These are phyloP conservation scores for Arthroderma sp. DNA, from an alignment of 2,329 filamentous ascomycete species.

Conservation along the genomic window DNA sequence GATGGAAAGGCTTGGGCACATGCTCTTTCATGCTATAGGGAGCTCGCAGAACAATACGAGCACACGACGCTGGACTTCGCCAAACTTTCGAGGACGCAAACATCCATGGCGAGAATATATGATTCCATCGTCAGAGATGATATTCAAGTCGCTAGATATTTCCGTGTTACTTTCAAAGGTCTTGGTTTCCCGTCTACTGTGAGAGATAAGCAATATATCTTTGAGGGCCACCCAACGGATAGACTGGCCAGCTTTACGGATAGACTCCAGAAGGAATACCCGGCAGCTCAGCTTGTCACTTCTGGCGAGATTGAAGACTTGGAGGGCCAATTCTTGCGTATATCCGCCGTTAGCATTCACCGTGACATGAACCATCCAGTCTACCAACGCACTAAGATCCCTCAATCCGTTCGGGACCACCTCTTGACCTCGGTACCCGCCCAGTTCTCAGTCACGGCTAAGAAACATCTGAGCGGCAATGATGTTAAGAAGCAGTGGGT, in stretches of 20 bases:
- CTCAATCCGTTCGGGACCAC: constrained; percentile 74
- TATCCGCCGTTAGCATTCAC: constrained; percentile 69
- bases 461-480: constrained; percentile 55
- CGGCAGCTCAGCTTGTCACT: constrained; percentile 67
- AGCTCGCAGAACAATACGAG: constrained; percentile 86
- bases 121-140: constrained; percentile 77
- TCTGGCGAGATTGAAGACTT: constrained; percentile 61
- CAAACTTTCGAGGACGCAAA: constrained; percentile 77
- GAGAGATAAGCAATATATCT: constrained; percentile 84
- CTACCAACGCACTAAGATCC: constrained; percentile 76
- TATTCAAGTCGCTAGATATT: constrained; percentile 69
- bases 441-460: constrained; percentile 63
- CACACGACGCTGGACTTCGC: constrained; percentile 78
- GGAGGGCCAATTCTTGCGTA: constrained; percentile 80
- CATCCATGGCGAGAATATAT: constrained; percentile 85
- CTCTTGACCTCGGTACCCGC: constrained; percentile 66
- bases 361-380: constrained; percentile 72
- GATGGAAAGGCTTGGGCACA: constrained; percentile 90
- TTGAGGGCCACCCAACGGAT: constrained; percentile 69
- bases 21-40: constrained; percentile 75
- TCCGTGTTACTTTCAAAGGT: constrained; percentile 79
- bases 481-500: constrained; percentile 59
- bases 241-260: constrained; percentile 73
- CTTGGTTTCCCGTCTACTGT: constrained; percentile 72
- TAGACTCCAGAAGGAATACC: constrained; percentile 82